phyloP scores from a whole-genome alignment of 148 eudicot species.

The Vaccinium myrtillus region DNA sequence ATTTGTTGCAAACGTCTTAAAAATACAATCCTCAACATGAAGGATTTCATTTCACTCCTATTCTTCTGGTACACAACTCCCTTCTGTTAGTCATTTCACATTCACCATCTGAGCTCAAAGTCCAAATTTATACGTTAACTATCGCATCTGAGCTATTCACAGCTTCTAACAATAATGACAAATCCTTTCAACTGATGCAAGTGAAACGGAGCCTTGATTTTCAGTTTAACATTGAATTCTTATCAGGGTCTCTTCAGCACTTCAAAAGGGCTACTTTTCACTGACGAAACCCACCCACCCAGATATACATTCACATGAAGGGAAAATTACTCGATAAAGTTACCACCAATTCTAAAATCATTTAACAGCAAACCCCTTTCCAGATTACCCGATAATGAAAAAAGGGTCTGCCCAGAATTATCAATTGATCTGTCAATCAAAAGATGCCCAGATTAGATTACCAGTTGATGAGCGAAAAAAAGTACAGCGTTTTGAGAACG shows the following conservation, averaged over 20 bases:
- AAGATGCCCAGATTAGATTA: too few relatives aligned
- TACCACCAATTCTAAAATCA: neutral
- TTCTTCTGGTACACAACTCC: too few relatives aligned
- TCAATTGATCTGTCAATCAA: neutral
- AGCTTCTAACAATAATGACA: too few relatives aligned
- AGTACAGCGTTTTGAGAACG: neutral
- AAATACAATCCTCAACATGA: too few relatives aligned
- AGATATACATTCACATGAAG: neutral
- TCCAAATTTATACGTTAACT: too few relatives aligned
- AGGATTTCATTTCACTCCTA: too few relatives aligned
- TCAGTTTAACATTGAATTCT: too few relatives aligned
- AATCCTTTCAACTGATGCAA: neutral
- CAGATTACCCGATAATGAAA: slow-evolving; percentile 4
- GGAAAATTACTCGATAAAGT: neutral
- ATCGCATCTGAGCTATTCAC: too few relatives aligned
- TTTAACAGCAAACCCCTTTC: neutral
- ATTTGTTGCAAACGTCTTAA: too few relatives aligned
- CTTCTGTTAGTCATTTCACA: too few relatives aligned
- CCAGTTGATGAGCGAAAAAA: too few relatives aligned
- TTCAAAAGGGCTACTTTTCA: neutral
- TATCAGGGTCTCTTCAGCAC: neutral
- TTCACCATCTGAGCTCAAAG: too few relatives aligned
- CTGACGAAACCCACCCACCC: neutral
- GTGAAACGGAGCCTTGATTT: neutral
- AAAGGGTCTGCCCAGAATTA: neutral